These are phyloP conservation scores for Populus nigra DNA, from an alignment of 345 rosid genomes.

Conservation along the genomic window DNA sequence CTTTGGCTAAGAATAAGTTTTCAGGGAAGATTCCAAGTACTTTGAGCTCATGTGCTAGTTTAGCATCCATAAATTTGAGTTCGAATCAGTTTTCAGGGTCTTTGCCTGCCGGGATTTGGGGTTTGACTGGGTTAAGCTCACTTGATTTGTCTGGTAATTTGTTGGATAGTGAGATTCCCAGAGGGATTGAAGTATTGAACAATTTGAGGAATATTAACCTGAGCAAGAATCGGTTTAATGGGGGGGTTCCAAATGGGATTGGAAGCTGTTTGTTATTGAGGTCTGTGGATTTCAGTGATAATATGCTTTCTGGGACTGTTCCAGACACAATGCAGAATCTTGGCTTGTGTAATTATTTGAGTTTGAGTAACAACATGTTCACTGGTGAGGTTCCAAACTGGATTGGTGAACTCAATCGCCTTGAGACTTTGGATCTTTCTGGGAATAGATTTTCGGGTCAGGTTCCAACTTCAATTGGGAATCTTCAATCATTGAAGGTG, in stretches of 20 bases:
- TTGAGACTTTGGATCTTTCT: constrained; percentile 81
- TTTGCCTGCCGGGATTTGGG: constrained; percentile 68
- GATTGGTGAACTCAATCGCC: constrained; percentile 73
- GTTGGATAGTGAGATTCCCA: constrained; percentile 64
- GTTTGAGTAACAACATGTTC: constrained; percentile 54
- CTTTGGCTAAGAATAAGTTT: constrained; percentile 67
- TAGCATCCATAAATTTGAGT: constrained; percentile 62
- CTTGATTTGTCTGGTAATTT: constrained; percentile 76
- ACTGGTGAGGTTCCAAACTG: constrained; percentile 64
- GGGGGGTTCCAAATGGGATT: constrained; percentile 58
- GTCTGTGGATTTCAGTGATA: constrained; percentile 66
- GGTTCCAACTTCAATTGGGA: constrained; percentile 60
- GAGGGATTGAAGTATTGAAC: constrained; percentile 53
- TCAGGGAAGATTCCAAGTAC: constrained; percentile 73
- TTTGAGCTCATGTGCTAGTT: constrained; percentile 67
- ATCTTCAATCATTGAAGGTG: constrained; percentile 52
- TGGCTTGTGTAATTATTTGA: constrained; percentile 53
- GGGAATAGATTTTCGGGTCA: constrained; percentile 55
- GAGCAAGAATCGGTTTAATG: constrained; percentile 57
- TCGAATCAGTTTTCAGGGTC: constrained; percentile 68
- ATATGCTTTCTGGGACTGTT: constrained; percentile 61
- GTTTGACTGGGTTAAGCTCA: constrained; percentile 62
- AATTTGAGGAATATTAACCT: constrained; percentile 61
- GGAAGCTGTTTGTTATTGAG: constrained; percentile 72
- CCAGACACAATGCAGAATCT: constrained; percentile 74